These are phyloP conservation scores for Dioscorea dumetorum DNA, from an alignment of 106 monocot species.

Conservation along the genomic window DNA sequence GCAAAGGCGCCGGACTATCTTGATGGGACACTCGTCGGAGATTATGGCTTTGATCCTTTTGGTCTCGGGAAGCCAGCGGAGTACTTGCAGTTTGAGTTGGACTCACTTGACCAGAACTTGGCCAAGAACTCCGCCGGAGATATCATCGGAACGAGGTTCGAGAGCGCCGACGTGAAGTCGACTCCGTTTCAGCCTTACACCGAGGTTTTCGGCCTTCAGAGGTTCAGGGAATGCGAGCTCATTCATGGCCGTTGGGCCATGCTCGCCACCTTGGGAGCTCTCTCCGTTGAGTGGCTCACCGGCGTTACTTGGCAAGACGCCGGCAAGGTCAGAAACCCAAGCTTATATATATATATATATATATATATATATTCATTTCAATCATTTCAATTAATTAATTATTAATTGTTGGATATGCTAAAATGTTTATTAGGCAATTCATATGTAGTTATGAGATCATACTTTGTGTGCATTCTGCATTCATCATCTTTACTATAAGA, in stretches of 20 bases:
- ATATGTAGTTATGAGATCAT: too few relatives aligned
- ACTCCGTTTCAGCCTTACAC: slow-evolving; percentile 89
- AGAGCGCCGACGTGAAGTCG: slow-evolving; percentile 74
- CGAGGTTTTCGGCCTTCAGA: slow-evolving; percentile 91
- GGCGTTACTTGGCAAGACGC: slow-evolving; percentile 98
- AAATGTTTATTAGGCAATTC: too few relatives aligned
- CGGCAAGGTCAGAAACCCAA: slow-evolving; percentile 55
- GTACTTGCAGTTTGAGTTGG: slow-evolving; percentile 88
- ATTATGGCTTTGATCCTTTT: slow-evolving; percentile 94
- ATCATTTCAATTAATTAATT: too few relatives aligned
- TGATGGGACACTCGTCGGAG: slow-evolving; percentile 73
- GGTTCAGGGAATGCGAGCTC: slow-evolving; percentile 96
- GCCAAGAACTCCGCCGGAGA: slow-evolving; percentile 69
- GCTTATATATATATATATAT: too few relatives aligned
- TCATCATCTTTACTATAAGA: too few relatives aligned
- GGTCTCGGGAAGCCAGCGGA: slow-evolving; percentile 94
- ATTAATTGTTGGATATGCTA: too few relatives aligned
- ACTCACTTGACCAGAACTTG: slow-evolving; percentile 96
- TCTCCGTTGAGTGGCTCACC: slow-evolving; percentile 80
- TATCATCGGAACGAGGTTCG: slow-evolving; percentile 74
- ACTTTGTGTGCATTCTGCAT: too few relatives aligned
- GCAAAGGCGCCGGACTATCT: slow-evolving; percentile 82
- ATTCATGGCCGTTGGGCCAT: slow-evolving; percentile 98
- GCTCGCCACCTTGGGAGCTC: slow-evolving; percentile 89
- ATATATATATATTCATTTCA: too few relatives aligned